Evolutionary conservation across 306 rosid genomes (phyloP).

Genomic region (Cicer judaicum): DNA sequence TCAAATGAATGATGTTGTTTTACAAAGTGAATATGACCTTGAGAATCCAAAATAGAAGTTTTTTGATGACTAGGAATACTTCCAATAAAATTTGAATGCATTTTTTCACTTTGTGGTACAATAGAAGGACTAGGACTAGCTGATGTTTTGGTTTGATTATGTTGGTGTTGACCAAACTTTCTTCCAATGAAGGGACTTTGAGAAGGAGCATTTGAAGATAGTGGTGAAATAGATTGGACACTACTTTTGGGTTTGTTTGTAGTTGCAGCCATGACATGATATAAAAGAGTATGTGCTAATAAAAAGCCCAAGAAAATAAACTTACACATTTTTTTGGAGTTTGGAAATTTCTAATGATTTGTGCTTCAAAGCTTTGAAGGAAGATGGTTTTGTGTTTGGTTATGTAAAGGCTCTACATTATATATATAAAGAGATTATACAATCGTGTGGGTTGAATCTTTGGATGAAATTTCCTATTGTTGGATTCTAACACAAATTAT

Average conservation of each 20-base stretch:
- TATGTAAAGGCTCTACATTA: slow-evolving; percentile 32
- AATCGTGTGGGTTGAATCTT: slow-evolving; percentile 48
- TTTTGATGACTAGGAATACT: slow-evolving; percentile 43
- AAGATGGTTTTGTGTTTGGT: slow-evolving; percentile 38
- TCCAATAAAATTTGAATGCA: slow-evolving; percentile 23
- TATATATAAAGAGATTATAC: slow-evolving; percentile 46
- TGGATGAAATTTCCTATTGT: slow-evolving; percentile 60
- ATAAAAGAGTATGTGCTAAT: slow-evolving; percentile 49
- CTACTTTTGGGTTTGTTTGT: slow-evolving; percentile 36
- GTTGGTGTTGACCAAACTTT: slow-evolving; percentile 65
- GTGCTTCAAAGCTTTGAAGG: slow-evolving; percentile 37
- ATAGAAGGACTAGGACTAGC: slow-evolving; percentile 50
- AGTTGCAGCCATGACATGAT: slow-evolving; percentile 47
- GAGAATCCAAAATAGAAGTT: slow-evolving; percentile 39
- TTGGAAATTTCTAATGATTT: neutral
- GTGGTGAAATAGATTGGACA: slow-evolving; percentile 32
- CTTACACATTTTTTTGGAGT: slow-evolving; percentile 52
- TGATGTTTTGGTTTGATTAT: slow-evolving; percentile 2
- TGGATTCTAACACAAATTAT: slow-evolving; percentile 41
- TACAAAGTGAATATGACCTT: slow-evolving; percentile 27
- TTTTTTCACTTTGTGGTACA: slow-evolving; percentile 37
- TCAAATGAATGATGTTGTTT: slow-evolving; percentile 59
- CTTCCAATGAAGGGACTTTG: slow-evolving; percentile 48
- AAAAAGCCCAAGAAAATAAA: slow-evolving; percentile 54
- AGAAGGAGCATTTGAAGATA: slow-evolving; percentile 39